These are phyloP conservation scores for Hypholoma fasciculare DNA, from an alignment of 768 basidiomycete species.

Conservation along the genomic window DNA sequence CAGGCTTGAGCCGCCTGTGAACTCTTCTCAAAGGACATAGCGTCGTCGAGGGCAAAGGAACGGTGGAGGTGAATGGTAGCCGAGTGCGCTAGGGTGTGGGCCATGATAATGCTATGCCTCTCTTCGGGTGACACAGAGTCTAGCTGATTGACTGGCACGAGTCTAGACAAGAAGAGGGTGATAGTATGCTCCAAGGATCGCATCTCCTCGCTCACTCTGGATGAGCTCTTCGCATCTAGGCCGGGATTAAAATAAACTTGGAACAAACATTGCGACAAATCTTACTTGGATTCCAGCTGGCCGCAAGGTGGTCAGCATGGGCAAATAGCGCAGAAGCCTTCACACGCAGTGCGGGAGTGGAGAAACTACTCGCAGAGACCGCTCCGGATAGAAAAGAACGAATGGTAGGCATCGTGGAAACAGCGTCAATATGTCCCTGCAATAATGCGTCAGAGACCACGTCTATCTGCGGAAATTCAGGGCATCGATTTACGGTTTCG, in stretches of 20 bases:
- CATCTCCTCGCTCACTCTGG: conserved; percentile 56
- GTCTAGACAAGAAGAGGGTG: conserved; percentile 58
- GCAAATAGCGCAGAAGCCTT: conserved; percentile 80
- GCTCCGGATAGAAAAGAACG: conserved; percentile 64
- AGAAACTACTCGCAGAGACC: conserved; percentile 57
- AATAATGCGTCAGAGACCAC: conserved; percentile 10
- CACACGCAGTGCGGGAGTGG: conserved; percentile 62
- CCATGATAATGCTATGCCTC: conserved; percentile 56
- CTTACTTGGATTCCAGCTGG: conserved; percentile 62
- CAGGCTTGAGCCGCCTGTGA: conserved; percentile 61
- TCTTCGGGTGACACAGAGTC: conserved; percentile 55
- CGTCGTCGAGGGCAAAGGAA: conserved; percentile 59
- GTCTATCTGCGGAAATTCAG: background rate
- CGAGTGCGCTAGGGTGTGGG: conserved; percentile 66
- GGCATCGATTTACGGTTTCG: conserved; percentile 48
- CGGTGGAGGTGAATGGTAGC: conserved; percentile 68
- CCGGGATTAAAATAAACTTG: conserved; percentile 6
- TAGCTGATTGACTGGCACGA: conserved; percentile 67
- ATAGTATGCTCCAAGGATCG: conserved; percentile 65
- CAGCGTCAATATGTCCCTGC: conserved; percentile 59
- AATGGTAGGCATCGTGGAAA: conserved; percentile 56
- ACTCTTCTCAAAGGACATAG: conserved; percentile 65
- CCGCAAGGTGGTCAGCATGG: conserved; percentile 60
- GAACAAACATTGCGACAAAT: background rate
- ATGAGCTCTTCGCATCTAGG: conserved; percentile 44